phyloP scores from a whole-genome alignment of 1,284 basidiomycete species.

The Pyrrhoderma lamaoense region DNA sequence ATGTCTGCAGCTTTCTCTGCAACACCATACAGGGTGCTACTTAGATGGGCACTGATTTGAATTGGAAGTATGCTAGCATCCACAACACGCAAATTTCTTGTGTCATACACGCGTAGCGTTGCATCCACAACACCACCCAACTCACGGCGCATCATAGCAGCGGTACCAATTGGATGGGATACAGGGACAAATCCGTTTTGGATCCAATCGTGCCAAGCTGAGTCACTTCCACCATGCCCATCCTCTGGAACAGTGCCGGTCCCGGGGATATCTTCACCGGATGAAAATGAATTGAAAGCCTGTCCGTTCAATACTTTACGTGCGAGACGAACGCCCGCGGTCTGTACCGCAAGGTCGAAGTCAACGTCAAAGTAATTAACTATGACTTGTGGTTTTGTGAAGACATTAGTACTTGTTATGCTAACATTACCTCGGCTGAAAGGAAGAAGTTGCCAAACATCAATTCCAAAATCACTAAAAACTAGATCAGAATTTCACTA shows the following conservation, averaged over 20 bases:
- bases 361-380: constrained; percentile 45
- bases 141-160: constrained; percentile 33
- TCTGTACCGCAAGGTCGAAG: constrained; percentile 43
- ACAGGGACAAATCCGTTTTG: constrained; percentile 19
- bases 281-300: constrained; percentile 24
- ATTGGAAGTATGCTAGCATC: constrained; percentile 21
- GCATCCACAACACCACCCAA: constrained; percentile 38
- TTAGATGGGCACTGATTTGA: constrained; percentile 19
- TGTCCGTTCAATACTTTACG: constrained; percentile 37
- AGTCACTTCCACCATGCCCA: constrained; percentile 16
- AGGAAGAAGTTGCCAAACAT: constrained; percentile 47
- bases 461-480: constrained; percentile 36
- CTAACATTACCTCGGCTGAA: constrained; percentile 46
- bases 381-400: constrained; percentile 36
- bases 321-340: constrained; percentile 38
- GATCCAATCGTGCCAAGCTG: constrained; percentile 19
- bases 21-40: constrained; percentile 36
- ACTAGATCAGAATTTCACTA: not conserved
- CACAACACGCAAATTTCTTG: constrained; percentile 18
- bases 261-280: constrained; percentile 10
- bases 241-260: constrained; percentile 6
- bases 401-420: constrained; percentile 39
- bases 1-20: constrained; percentile 45
- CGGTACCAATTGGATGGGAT: constrained; percentile 34
- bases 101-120: constrained; percentile 23